Conservation (phyloP, 495 filamentous ascomycete genomes). For the Penicillium herquei region DNA sequence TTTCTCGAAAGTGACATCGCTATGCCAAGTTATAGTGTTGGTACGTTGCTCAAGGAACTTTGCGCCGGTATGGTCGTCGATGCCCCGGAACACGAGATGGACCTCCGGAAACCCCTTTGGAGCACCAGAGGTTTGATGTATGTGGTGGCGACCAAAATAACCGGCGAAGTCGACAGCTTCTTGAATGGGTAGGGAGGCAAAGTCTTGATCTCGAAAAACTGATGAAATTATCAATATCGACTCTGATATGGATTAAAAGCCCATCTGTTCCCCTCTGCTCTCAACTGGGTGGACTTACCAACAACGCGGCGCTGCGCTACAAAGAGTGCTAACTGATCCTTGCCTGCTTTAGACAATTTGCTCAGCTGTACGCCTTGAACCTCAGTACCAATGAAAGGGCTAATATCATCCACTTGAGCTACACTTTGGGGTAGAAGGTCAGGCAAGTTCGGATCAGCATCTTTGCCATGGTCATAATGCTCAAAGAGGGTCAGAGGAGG, state of each 20-base stretch:
- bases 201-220: slow-evolving; percentile 63
- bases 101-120: slow-evolving; percentile 60
- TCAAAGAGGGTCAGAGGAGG: slow-evolving; percentile 43
- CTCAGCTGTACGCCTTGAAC: slow-evolving; percentile 55
- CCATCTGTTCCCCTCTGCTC: no score
- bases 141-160: slow-evolving; percentile 63
- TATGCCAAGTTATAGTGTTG: slow-evolving; percentile 63
- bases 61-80: slow-evolving; percentile 46
- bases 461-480: slow-evolving; percentile 49
- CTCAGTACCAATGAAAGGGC: slow-evolving; percentile 56
- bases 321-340: slow-evolving; percentile 57
- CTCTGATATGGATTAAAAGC: no score
- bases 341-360: slow-evolving; percentile 49
- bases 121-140: slow-evolving; percentile 60
- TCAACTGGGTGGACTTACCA: slow-evolving; percentile 25
- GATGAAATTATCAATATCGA: not conserved
- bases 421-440: slow-evolving; percentile 48
- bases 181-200: slow-evolving; percentile 56
- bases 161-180: slow-evolving; percentile 54
- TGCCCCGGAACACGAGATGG: slow-evolving; percentile 60
- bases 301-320: slow-evolving; percentile 59
- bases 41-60: slow-evolving; percentile 54
- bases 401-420: slow-evolving; percentile 45
- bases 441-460: slow-evolving; percentile 51
- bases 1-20: slow-evolving; percentile 62